Conservation (phyloP, 768 basidiomycete genomes). For the Boletus sp. region DNA sequence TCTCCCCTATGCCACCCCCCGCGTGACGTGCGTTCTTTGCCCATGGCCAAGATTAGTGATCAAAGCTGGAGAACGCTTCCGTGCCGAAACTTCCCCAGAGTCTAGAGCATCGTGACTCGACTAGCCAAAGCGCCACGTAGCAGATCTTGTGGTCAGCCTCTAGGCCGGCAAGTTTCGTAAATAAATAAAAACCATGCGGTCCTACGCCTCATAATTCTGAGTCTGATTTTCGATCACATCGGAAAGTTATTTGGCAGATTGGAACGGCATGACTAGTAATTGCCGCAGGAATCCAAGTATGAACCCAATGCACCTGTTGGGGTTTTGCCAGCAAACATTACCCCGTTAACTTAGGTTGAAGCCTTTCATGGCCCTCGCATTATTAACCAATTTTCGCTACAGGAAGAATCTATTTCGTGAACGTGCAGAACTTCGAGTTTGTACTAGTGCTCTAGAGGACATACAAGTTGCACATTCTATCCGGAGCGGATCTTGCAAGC, state of each 20-base stretch:
- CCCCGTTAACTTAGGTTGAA: too few species aligned
- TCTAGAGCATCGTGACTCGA: too few species aligned
- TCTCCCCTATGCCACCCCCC: background rate
- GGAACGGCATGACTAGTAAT: too few species aligned
- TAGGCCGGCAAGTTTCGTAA: background rate
- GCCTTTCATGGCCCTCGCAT: background rate
- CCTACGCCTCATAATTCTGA: too few species aligned
- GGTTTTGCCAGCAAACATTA: too few species aligned
- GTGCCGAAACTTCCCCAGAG: background rate
- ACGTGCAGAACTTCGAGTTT: background rate
- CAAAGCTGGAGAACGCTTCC: background rate
- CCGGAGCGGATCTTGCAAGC: too few species aligned
- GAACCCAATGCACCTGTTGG: too few species aligned
- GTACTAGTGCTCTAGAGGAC: background rate
- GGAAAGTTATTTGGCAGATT: too few species aligned
- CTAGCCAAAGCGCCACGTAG: background rate
- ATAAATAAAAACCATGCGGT: too few species aligned
- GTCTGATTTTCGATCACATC: too few species aligned
- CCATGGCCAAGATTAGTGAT: background rate
- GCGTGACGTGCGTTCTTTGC: background rate
- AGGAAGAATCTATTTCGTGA: background rate
- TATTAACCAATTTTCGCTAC: background rate
- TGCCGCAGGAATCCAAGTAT: too few species aligned
- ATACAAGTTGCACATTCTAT: background rate
- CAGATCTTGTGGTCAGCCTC: background rate